Conservation (phyloP, 208 protist species). For the Leishmania tarentolae region DNA sequence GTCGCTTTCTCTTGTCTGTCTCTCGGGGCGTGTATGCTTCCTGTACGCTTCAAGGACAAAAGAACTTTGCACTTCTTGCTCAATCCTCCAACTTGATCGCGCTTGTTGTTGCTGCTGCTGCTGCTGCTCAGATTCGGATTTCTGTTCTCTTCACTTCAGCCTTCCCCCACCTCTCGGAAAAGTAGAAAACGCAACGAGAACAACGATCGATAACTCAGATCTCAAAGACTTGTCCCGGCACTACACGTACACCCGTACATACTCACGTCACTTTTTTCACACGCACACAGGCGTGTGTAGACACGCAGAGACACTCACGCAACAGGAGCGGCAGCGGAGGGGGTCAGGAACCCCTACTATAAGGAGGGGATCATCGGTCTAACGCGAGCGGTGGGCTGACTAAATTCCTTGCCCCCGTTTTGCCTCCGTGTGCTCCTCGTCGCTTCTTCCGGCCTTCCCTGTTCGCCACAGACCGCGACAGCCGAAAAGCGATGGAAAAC, state of each 20-base stretch:
- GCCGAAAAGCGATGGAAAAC: conserved; percentile 36
- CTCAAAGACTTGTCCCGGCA: not conserved
- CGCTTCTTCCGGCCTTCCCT: not conserved
- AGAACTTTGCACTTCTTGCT: too few relatives aligned
- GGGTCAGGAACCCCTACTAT: not conserved
- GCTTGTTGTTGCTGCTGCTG: too few relatives aligned
- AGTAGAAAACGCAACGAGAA: not conserved
- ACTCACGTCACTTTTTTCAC: too few relatives aligned
- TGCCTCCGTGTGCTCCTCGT: not conserved
- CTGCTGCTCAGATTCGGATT: not conserved
- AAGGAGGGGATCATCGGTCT: not conserved
- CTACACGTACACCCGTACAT: not conserved
- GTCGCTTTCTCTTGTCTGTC: not conserved
- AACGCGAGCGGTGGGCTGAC: not conserved
- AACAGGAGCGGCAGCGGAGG: not conserved
- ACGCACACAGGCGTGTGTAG: not conserved
- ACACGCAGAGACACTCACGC: not conserved
- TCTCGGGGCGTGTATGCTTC: not conserved
- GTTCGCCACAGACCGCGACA: not conserved
- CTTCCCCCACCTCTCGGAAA: not conserved
- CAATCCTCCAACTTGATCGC: not conserved
- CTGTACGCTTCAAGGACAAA: not conserved
- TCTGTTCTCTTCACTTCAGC: not conserved
- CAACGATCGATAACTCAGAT: not conserved
- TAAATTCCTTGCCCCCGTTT: not conserved